Percentiles rank a stretch among this genome's conserved stretches.
These are phyloP conservation scores for Lipomyces spencermartinsiae DNA, from an alignment of 805 yeast genomes.

Conservation along the genomic window DNA sequence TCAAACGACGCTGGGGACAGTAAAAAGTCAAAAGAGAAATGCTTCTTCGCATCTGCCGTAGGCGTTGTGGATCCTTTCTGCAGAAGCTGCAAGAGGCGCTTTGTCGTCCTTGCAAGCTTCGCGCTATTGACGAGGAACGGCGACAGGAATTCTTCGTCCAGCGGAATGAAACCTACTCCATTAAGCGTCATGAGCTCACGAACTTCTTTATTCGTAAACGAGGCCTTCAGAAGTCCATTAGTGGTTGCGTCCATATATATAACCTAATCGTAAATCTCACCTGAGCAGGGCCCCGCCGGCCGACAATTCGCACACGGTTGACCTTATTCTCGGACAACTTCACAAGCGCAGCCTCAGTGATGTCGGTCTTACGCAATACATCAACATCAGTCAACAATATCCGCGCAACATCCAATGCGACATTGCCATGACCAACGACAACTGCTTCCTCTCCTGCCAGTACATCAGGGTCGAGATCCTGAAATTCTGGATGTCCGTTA, in stretches of 20 bases:
- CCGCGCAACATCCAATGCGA: slow-evolving; percentile 89
- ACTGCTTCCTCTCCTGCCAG: slow-evolving; percentile 67
- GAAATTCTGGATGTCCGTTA: slow-evolving; percentile 79
- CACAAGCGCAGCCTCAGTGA: slow-evolving; percentile 64
- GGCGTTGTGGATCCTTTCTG: slow-evolving; percentile 56
- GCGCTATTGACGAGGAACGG: slow-evolving; percentile 43
- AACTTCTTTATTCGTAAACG: slow-evolving; percentile 90
- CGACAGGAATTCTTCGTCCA: slow-evolving; percentile 49
- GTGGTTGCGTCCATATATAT: neutral
- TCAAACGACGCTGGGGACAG: slow-evolving; percentile 65
- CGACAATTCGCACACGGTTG: slow-evolving; percentile 73
- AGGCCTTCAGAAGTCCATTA: slow-evolving; percentile 8
- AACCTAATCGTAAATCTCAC: slow-evolving; percentile 1
- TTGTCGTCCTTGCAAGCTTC: slow-evolving; percentile 58
- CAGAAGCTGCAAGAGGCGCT: slow-evolving; percentile 69
- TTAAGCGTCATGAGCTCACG: slow-evolving; percentile 77
- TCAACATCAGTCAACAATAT: slow-evolving; percentile 66
- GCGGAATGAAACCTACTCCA: slow-evolving; percentile 57
- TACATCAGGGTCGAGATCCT: slow-evolving; percentile 61
- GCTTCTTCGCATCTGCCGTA: slow-evolving; percentile 39
- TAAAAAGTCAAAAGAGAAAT: slow-evolving; percentile 76
- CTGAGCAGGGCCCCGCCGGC: slow-evolving; percentile 82
- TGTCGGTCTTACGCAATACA: slow-evolving; percentile 75
- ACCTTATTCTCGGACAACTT: slow-evolving; percentile 61
- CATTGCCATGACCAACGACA: slow-evolving; percentile 96